A percentile compares a stretch with the other conserved stretches of the same genome.
Evolutionary conservation across 192 early-diverging fungal genomes (phyloP).

Genomic region (Spinellus fusiger): DNA sequence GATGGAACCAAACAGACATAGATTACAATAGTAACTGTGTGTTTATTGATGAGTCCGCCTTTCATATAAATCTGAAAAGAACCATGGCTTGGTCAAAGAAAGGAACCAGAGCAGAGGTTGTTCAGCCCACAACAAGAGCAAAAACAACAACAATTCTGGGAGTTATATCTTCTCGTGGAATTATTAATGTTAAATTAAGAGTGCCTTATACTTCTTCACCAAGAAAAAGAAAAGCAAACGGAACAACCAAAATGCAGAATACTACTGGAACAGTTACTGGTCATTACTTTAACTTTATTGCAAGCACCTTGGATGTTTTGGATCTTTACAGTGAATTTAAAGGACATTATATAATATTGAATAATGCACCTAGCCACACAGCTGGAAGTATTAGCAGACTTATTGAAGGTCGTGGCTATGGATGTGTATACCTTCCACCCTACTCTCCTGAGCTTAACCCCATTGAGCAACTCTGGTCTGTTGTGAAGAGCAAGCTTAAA

Average conservation of each 20-base stretch:
- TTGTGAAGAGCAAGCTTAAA: constrained; percentile 6
- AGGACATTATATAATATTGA: constrained; percentile 7
- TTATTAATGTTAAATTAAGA: background rate
- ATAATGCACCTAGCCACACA: background rate
- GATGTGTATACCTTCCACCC: constrained; percentile 14
- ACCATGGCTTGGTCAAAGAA: constrained; percentile 11
- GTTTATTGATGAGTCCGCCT: constrained; percentile 28
- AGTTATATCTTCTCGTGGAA: background rate
- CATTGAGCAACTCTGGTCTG: constrained; percentile 21
- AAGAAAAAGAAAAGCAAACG: background rate
- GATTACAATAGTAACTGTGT: constrained; percentile 11
- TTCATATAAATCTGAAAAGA: constrained; percentile 21
- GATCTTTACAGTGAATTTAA: background rate
- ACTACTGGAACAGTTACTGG: background rate
- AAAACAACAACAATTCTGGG: constrained; percentile 14
- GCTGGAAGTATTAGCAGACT: background rate
- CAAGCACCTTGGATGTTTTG: background rate
- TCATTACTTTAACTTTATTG: background rate
- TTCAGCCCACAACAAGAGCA: background rate
- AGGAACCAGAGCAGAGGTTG: constrained; percentile 7
- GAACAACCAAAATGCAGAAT: background rate
- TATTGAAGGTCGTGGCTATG: constrained; percentile 6
- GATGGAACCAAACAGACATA: constrained; percentile 1
- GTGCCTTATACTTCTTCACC: background rate
- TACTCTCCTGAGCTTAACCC: constrained; percentile 22